Evolutionary conservation across 768 basidiomycete genomes (phyloP).

Genomic region (Hydnum rufescens): DNA sequence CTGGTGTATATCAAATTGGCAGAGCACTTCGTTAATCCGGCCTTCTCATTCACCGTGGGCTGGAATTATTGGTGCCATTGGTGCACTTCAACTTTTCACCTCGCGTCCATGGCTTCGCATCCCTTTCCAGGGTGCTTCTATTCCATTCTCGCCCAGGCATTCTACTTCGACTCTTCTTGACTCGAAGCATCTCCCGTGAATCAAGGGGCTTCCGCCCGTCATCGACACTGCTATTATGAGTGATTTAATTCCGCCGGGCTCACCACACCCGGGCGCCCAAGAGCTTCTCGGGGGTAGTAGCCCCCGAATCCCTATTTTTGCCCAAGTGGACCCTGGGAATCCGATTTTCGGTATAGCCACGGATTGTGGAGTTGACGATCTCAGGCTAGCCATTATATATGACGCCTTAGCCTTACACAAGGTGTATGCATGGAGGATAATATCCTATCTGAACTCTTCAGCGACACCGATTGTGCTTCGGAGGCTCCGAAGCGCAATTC

Average conservation of each 20-base stretch:
- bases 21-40: conserved; percentile 64
- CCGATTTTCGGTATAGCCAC: too few relatives aligned
- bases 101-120: not conserved
- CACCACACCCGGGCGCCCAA: too few relatives aligned
- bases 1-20: conserved; percentile 41
- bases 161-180: not conserved
- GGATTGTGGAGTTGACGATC: too few relatives aligned
- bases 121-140: conserved; percentile 15
- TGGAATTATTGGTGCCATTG: conserved; percentile 18
- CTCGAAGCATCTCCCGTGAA: conserved; percentile 28
- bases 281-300: too few relatives aligned
- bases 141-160: conserved; percentile 10
- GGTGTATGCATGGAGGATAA: too few relatives aligned
- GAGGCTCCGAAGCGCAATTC: conserved; percentile 2
- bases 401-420: too few relatives aligned
- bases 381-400: too few relatives aligned
- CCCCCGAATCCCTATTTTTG: too few relatives aligned
- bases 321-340: too few relatives aligned
- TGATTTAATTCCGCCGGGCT: too few relatives aligned
- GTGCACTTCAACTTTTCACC: conserved; percentile 5
- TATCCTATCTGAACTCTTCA: too few relatives aligned
- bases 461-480: too few relatives aligned
- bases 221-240: conserved; percentile 69
- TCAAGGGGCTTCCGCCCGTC: conserved; percentile 60
- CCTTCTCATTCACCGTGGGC: conserved; percentile 33